Percentiles rank a stretch among this genome's conserved stretches.
These are phyloP conservation scores for Fusarium sp. DNA, from an alignment of 2,329 filamentous ascomycete species.

Conservation along the genomic window DNA sequence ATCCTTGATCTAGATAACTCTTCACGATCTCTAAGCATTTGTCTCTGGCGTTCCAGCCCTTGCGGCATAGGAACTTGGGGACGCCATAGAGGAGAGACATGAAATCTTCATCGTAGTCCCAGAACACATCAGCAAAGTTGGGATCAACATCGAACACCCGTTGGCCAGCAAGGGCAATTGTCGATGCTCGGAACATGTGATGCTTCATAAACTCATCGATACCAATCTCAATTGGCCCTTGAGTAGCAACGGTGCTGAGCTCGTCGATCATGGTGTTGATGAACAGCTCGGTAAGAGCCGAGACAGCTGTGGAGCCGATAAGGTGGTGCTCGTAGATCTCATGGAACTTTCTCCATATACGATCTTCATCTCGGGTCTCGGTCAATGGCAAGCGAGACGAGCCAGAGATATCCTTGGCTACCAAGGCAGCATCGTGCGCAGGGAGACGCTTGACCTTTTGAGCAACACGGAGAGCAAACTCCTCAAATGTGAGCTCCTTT, in stretches of 20 bases:
- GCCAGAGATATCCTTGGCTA: conserved; percentile 40
- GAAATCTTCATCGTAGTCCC: conserved; percentile 44
- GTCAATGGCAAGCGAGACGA: conserved; percentile 34
- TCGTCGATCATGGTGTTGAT: conserved; percentile 34
- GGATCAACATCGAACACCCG: conserved; percentile 31
- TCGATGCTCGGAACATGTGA: conserved; percentile 44
- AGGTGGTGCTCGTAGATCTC: conserved; percentile 41
- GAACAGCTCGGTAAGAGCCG: conserved; percentile 34
- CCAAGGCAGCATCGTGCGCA: conserved; percentile 23
- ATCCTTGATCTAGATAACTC: conserved; percentile 30
- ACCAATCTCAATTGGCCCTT: conserved; percentile 25
- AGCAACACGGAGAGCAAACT: conserved; percentile 42
- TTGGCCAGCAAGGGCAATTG: conserved; percentile 38
- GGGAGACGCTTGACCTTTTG: conserved; percentile 45
- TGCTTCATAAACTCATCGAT: conserved; percentile 43
- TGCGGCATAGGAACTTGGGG: conserved; percentile 40
- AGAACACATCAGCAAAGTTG: conserved; percentile 39
- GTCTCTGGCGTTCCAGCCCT: conserved; percentile 41
- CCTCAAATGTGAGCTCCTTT: conserved; percentile 42
- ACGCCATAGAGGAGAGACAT: conserved; percentile 43
- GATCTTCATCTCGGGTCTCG: conserved; percentile 35
- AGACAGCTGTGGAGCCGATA: conserved; percentile 33
- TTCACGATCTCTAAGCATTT: conserved; percentile 36
- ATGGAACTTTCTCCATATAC: conserved; percentile 44
- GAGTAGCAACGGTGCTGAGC: conserved; percentile 6